Percentiles rank a stretch among this genome's conserved stretches.
Conservation (phyloP, 495 filamentous ascomycete genomes). For the Hypoxylon fragiforme region DNA sequence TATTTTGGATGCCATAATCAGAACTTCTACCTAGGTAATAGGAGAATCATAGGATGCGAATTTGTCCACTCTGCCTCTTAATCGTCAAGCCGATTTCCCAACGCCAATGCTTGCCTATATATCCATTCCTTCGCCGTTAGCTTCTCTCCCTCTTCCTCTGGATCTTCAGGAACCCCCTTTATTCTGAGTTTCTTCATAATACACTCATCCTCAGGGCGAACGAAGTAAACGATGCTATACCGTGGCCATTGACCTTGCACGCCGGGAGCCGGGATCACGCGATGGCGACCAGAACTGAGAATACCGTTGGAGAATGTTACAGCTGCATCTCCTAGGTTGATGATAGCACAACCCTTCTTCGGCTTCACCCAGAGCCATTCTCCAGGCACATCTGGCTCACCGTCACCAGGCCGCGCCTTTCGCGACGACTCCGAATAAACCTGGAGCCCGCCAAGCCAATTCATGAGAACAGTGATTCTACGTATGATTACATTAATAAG, state of each 20-base stretch:
- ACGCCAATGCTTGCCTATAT: conserved; percentile 11
- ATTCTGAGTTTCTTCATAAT: conserved; percentile 49
- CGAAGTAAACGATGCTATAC: conserved; percentile 66
- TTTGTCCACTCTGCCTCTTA: not conserved
- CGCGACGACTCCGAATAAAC: conserved; percentile 51
- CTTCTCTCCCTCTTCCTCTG: conserved; percentile 32
- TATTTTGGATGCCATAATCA: no score
- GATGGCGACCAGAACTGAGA: conserved; percentile 65
- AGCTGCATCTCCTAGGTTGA: conserved; percentile 70
- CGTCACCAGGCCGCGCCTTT: conserved; percentile 25
- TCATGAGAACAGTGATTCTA: conserved; percentile 62
- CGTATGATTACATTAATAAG: not conserved
- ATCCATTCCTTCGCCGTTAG: conserved; percentile 29
- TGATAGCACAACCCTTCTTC: conserved; percentile 58
- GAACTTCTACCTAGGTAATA: no score
- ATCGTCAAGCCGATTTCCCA: conserved; percentile 23
- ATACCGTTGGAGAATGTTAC: conserved; percentile 64
- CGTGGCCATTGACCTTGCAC: conserved; percentile 54
- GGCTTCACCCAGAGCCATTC: conserved; percentile 65
- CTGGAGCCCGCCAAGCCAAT: conserved; percentile 63
- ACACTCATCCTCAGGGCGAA: conserved; percentile 61
- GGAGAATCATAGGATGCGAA: no score
- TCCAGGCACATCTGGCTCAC: conserved; percentile 40
- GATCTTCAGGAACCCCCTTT: conserved; percentile 35
- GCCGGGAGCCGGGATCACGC: conserved; percentile 62